Conservation (phyloP, 805 yeast species). For the Wickerhamiella occidentalis region DNA sequence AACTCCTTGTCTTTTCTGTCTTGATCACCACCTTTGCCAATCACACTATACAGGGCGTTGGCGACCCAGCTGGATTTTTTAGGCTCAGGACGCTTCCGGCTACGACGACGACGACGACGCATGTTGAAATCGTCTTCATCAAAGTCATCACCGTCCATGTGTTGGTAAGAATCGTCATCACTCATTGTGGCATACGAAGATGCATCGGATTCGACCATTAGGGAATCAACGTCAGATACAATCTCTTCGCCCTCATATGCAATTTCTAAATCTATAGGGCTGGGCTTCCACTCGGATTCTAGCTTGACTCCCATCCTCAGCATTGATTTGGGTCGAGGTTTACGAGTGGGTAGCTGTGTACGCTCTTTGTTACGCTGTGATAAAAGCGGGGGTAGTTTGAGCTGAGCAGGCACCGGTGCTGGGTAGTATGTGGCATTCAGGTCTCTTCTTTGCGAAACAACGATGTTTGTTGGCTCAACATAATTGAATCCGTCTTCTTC, state of each 20-base stretch:
- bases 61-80: conserved; percentile 6
- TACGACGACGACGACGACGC: not conserved
- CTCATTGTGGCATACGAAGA: conserved; percentile 26
- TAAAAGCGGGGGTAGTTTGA: conserved; percentile 28
- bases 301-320: conserved; percentile 13
- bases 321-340: conserved; percentile 8
- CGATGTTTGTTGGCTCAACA: conserved; percentile 1
- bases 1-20: conserved; percentile 16
- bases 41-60: conserved; percentile 12
- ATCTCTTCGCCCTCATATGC: conserved; percentile 3
- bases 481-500: conserved; percentile 9
- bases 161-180: conserved; percentile 23
- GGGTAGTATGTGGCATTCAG: conserved; percentile 22
- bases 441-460: not conserved
- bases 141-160: conserved; percentile 5
- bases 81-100: not conserved
- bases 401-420: conserved; percentile 28
- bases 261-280: conserved; percentile 17
- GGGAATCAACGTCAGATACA: conserved; percentile 4
- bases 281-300: conserved; percentile 20
- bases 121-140: conserved; percentile 3
- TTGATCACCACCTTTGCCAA: conserved; percentile 13
- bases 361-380: conserved; percentile 16
- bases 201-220: conserved; percentile 11
- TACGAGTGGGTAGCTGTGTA: conserved; percentile 1